Evolutionary conservation across 441 rosid genomes (phyloP), one percentile per base, ranked within the genome.

Genomic region (Adansonia gregorii): DNA sequence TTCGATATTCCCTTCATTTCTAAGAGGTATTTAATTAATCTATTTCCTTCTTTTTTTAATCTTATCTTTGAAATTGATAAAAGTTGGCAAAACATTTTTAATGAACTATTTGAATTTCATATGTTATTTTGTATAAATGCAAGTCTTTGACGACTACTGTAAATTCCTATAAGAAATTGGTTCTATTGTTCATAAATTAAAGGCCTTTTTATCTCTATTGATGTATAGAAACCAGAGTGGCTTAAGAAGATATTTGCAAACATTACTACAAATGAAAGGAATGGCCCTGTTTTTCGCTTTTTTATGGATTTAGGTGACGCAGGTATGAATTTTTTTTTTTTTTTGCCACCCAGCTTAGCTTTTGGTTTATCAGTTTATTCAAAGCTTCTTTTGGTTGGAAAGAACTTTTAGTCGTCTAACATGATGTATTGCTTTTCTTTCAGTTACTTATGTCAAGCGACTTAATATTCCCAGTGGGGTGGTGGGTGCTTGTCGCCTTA

Each of bases 301-400:
- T 94, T 96, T 88, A 87, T 93, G 92, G 99, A 96, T 87, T 88
- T 96, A 65, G 96, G 98, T 55, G 99, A 96, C 83, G 99, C 98
- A 68, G 99, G 99, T 93, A 84, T 66, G 73, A 17, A 31, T 60
- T 17, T 72, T 14, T 3, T 41, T 60, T 17, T 72, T 14, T 3
- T 8, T 49, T 68, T 22, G 6, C 73, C 49, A 2, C 51, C 17
- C 15, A 15, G 31, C 46, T 78, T 78, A 35, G 45, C 7, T 27
- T 46, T 58, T 17, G n/a, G n/a, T 77, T 67, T 15, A 48, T 72
- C 58, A 35, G 24, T 59, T 80, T 60, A 4, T 43, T 14, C 6
- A 2, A 54, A 54, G 45, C 43, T 71, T 6, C 41, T 71, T 67
- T 61, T 66, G 4, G 68, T 56, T 75, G 10, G 24, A 72, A 82